These are phyloP conservation scores for Sporisorium graminicola DNA, from an alignment of 1,284 basidiomycete species.

Conservation along the genomic window DNA sequence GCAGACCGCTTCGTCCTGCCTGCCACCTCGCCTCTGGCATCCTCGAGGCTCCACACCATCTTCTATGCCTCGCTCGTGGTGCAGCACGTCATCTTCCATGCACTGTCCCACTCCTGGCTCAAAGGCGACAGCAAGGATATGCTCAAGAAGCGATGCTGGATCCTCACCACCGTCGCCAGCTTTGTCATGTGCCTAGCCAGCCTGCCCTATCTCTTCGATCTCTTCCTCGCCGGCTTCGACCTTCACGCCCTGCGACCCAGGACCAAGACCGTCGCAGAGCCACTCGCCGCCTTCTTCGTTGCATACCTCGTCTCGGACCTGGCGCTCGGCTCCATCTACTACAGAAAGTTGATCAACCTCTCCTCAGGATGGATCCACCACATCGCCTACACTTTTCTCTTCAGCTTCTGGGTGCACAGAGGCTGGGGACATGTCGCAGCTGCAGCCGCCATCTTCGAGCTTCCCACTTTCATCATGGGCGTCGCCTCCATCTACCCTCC, in stretches of 20 bases:
- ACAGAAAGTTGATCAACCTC: conserved; percentile 65
- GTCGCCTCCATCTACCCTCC: conserved; percentile 60
- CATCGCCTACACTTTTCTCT: conserved; percentile 62
- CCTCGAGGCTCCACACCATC: conserved; percentile 34
- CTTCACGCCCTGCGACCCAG: conserved; percentile 52
- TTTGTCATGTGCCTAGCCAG: conserved; percentile 61
- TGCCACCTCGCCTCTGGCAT: conserved; percentile 29
- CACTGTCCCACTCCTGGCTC: conserved; percentile 53
- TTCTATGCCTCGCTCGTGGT: conserved; percentile 57
- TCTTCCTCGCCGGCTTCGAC: conserved; percentile 58
- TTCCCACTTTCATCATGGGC: conserved; percentile 68
- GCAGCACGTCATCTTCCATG: conserved; percentile 61
- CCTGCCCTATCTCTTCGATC: conserved; percentile 61
- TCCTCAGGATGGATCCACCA: conserved; percentile 68
- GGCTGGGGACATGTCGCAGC: conserved; percentile 63
- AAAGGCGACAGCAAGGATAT: conserved; percentile 51
- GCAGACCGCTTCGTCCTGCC: conserved; percentile 46
- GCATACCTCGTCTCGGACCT: conserved; percentile 67
- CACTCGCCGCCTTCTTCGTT: conserved; percentile 62
- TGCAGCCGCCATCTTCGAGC: conserved; percentile 62
- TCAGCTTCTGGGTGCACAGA: conserved; percentile 57
- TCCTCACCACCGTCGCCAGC: conserved; percentile 66
- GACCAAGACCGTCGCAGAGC: conserved; percentile 54
- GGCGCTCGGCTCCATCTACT: conserved; percentile 63
- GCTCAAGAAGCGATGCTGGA: conserved; percentile 67